Evolutionary conservation across 2,329 filamentous ascomycete species (phyloP).

Genomic region (Ophiosphaerella herpotricha): DNA sequence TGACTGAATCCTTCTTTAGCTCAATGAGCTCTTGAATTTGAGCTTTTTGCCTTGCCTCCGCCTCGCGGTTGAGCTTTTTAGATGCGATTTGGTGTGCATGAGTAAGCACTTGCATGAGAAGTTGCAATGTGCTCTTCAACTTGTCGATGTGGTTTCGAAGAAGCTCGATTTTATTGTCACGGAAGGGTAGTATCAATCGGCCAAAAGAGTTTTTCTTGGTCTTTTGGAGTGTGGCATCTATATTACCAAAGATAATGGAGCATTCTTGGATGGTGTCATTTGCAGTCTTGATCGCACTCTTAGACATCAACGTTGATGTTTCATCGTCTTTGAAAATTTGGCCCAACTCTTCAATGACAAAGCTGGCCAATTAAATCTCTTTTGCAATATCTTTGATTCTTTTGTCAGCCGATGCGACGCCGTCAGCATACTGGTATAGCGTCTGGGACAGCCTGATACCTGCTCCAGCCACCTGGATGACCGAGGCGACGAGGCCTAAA

Average conservation of each 20-base stretch:
- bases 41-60: slow-evolving; percentile 30
- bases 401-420: slow-evolving; percentile 34
- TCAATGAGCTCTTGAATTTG: slow-evolving; percentile 31
- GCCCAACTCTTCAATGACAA: slow-evolving; percentile 36
- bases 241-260: slow-evolving; percentile 28
- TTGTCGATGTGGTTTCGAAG: slow-evolving; percentile 35
- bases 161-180: slow-evolving; percentile 37
- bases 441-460: slow-evolving; percentile 36
- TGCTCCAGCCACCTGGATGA: slow-evolving; percentile 37
- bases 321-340: slow-evolving; percentile 31
- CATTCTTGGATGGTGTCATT: slow-evolving; percentile 36
- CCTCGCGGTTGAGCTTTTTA: slow-evolving; percentile 28
- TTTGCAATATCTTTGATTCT: slow-evolving; percentile 35
- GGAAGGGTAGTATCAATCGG: slow-evolving; percentile 33
- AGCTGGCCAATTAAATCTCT: slow-evolving; percentile 34
- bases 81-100: slow-evolving; percentile 32
- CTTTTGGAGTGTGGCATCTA: slow-evolving; percentile 31
- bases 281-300: slow-evolving; percentile 30
- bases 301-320: slow-evolving; percentile 27
- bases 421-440: slow-evolving; percentile 38
- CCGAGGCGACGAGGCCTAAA: slow-evolving; percentile 31
- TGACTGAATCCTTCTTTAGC: slow-evolving; percentile 25
- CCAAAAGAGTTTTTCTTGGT: slow-evolving; percentile 31
- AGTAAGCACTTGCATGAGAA: slow-evolving; percentile 35
- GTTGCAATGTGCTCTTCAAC: slow-evolving; percentile 35